A percentile compares a stretch with the other conserved stretches of the same genome.
These are phyloP conservation scores for Parasarocladium wereldwijsianum DNA, from an alignment of 2,329 filamentous ascomycete species.

Conservation along the genomic window DNA sequence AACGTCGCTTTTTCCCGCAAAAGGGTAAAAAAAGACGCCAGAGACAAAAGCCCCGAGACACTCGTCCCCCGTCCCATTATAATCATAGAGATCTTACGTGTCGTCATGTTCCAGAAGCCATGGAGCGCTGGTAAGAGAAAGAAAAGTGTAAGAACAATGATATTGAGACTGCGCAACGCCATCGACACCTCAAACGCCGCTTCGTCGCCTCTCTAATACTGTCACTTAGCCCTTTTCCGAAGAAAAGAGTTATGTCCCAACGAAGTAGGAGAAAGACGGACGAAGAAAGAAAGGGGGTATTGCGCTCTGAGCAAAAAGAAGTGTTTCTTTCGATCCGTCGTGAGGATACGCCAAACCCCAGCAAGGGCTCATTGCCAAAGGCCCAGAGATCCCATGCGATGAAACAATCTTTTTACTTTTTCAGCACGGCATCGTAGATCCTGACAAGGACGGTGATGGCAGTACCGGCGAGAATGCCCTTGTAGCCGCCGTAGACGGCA, in stretches of 20 bases:
- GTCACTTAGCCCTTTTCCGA: no score
- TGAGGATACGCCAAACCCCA: background rate
- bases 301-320: background rate
- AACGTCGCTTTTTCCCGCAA: no score
- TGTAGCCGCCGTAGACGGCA: conserved; percentile 57
- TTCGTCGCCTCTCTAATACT: background rate
- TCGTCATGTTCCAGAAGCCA: no score
- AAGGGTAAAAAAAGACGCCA: no score
- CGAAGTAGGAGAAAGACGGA: no score
- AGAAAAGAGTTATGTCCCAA: no score
- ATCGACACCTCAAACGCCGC: conserved; percentile 7
- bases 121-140: no score
- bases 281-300: conserved; percentile 16
- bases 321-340: background rate
- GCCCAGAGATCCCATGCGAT: background rate
- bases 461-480: conserved; percentile 53
- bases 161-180: conserved; percentile 6
- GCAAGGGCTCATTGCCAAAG: background rate
- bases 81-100: no score
- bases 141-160: conserved; percentile 3
- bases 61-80: no score
- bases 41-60: no score
- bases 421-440: conserved; percentile 65
- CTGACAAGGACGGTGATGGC: conserved; percentile 54
- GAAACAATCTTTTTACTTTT: no score